These are phyloP conservation scores for Pleurotus tuoliensis DNA, from an alignment of 768 basidiomycete species.

Conservation along the genomic window DNA sequence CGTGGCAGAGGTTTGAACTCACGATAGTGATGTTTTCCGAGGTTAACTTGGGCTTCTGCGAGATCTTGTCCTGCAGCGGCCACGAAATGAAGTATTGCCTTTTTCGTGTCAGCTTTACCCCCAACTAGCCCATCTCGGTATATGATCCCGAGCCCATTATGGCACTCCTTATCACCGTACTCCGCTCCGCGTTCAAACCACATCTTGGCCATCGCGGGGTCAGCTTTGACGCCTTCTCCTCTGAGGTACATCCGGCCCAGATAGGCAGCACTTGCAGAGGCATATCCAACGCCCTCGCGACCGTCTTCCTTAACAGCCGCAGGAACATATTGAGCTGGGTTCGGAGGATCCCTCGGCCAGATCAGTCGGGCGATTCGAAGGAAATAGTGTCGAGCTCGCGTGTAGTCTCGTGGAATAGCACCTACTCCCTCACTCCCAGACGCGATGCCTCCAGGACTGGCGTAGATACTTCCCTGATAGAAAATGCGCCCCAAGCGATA, in stretches of 20 bases:
- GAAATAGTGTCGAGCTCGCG: constrained; percentile 80
- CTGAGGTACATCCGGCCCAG: constrained; percentile 91
- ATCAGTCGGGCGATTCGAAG: constrained; percentile 73
- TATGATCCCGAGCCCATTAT: constrained; percentile 89
- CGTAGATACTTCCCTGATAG: constrained; percentile 93
- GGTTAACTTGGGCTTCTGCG: constrained; percentile 87
- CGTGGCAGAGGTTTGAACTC: constrained; percentile 13
- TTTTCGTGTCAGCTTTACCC: constrained; percentile 57
- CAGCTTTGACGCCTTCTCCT: constrained; percentile 85
- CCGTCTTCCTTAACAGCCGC: constrained; percentile 45
- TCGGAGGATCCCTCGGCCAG: constrained; percentile 80
- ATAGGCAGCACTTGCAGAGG: constrained; percentile 81
- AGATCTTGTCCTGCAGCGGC: constrained; percentile 84
- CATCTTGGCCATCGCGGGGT: constrained; percentile 74
- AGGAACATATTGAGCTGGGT: constrained; percentile 42
- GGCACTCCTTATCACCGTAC: constrained; percentile 81
- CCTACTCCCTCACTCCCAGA: constrained; percentile 94
- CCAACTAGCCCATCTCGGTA: constrained; percentile 84
- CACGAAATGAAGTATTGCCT: constrained; percentile 64
- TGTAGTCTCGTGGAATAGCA: constrained; percentile 76
- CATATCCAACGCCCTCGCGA: constrained; percentile 46
- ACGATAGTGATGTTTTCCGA: constrained; percentile 80
- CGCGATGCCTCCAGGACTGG: constrained; percentile 69
- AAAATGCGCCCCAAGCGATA: constrained; percentile 93
- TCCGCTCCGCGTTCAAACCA: constrained; percentile 91